A percentile compares a stretch with the other conserved stretches of the same genome.
phyloP scores from a whole-genome alignment of 805 yeast species.

The Alloascoidea hylecoeti region DNA sequence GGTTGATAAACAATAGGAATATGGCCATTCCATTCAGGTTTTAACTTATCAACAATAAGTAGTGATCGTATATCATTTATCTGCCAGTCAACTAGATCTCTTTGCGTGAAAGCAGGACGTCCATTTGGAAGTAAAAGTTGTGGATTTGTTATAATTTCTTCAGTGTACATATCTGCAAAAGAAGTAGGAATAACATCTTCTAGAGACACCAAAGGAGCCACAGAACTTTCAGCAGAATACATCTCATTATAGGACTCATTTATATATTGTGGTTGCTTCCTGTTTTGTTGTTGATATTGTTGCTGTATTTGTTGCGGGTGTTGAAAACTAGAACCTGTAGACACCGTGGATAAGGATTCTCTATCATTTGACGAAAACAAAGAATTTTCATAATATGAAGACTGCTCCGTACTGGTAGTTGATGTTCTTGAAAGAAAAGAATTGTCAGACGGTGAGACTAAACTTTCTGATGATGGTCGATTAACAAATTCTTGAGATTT shows the following conservation, averaged over 20 bases:
- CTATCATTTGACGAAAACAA: neutral
- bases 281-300: neutral
- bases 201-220: conserved; percentile 14
- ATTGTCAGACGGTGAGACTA: neutral
- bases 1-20: conserved; percentile 28
- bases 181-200: conserved; percentile 37
- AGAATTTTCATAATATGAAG: neutral
- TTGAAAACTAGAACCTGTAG: no score
- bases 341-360: no score
- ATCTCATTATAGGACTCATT: no score
- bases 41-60: conserved; percentile 33
- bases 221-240: no score
- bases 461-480: neutral
- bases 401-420: neutral
- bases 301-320: neutral
- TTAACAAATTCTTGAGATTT: neutral
- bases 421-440: neutral
- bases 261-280: neutral
- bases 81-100: conserved; percentile 58
- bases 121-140: conserved; percentile 31
- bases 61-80: conserved; percentile 55
- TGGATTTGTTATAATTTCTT: conserved; percentile 34
- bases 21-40: conserved; percentile 40
- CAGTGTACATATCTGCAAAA: conserved; percentile 41
- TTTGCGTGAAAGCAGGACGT: conserved; percentile 46